Conservation (phyloP, 2,329 filamentous ascomycete genomes). For the Phialemoniopsis sp. region DNA sequence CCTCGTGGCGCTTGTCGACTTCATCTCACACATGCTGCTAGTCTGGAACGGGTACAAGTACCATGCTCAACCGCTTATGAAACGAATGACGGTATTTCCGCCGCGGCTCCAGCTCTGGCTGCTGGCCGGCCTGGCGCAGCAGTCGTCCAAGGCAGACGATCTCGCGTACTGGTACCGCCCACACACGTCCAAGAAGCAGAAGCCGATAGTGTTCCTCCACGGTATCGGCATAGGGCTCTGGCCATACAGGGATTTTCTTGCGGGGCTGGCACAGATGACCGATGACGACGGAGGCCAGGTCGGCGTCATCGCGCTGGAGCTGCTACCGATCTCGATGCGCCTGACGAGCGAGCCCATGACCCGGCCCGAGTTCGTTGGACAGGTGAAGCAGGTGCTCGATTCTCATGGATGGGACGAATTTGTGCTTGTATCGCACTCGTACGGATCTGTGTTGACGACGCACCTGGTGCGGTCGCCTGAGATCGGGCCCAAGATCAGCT, state of each 20-base stretch:
- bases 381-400: slow-evolving; percentile 54
- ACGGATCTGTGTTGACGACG: slow-evolving; percentile 59
- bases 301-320: slow-evolving; percentile 62
- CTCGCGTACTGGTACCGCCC: slow-evolving; percentile 64
- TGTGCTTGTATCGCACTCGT: slow-evolving; percentile 58
- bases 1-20: slow-evolving; percentile 51
- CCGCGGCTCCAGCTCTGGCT: slow-evolving; percentile 42
- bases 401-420: slow-evolving; percentile 54
- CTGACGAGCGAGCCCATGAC: slow-evolving; percentile 49
- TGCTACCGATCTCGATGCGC: slow-evolving; percentile 62
- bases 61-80: slow-evolving; percentile 36
- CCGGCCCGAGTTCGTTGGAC: slow-evolving; percentile 47
- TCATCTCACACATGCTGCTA: slow-evolving; percentile 41
- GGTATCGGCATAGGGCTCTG: slow-evolving; percentile 67
- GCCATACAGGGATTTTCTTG: slow-evolving; percentile 55
- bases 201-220: slow-evolving; percentile 65
- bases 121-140: slow-evolving; percentile 4
- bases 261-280: too few relatives aligned
- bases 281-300: slow-evolving; percentile 34
- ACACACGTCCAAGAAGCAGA: slow-evolving; percentile 47
- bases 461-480: slow-evolving; percentile 51
- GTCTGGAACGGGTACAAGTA: slow-evolving; percentile 46
- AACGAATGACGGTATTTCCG: slow-evolving; percentile 47
- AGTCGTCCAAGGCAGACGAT: slow-evolving; percentile 38
- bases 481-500: slow-evolving; percentile 45